Evolutionary conservation across 2,329 filamentous ascomycete species (phyloP).

Genomic region (Colletotrichum sansevieriae): DNA sequence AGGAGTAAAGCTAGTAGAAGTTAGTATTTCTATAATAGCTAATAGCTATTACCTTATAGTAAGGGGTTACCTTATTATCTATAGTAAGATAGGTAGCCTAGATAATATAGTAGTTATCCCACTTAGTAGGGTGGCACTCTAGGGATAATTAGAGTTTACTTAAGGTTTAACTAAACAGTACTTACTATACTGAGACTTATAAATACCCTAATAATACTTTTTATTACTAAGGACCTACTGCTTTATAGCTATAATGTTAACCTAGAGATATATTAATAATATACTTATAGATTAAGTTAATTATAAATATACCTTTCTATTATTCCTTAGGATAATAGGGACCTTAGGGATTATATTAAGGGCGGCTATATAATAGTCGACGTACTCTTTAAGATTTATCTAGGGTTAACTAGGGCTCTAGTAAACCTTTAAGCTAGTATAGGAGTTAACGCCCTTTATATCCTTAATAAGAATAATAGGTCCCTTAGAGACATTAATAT

Average conservation of each 20-base stretch:
- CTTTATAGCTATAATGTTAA: background rate
- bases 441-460: background rate
- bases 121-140: background rate
- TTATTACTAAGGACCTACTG: background rate
- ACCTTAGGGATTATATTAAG: background rate
- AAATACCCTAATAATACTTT: background rate
- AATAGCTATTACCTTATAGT: background rate
- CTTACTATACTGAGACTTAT: background rate
- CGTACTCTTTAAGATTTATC: background rate
- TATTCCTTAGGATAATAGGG: background rate
- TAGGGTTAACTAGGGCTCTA: background rate
- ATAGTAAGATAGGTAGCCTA: background rate
- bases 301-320: background rate
- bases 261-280: background rate
- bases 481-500: background rate
- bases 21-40: slow-evolving; percentile 5
- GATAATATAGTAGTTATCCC: background rate
- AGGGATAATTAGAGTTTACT: background rate
- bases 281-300: too few species aligned
- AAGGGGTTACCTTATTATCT: background rate
- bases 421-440: background rate
- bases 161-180: background rate
- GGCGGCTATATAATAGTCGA: background rate
- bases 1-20: background rate
- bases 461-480: background rate